A percentile compares a stretch with the other conserved stretches of the same genome.
Conservation (phyloP, 805 yeast genomes). For the Lachancea mirantina region DNA sequence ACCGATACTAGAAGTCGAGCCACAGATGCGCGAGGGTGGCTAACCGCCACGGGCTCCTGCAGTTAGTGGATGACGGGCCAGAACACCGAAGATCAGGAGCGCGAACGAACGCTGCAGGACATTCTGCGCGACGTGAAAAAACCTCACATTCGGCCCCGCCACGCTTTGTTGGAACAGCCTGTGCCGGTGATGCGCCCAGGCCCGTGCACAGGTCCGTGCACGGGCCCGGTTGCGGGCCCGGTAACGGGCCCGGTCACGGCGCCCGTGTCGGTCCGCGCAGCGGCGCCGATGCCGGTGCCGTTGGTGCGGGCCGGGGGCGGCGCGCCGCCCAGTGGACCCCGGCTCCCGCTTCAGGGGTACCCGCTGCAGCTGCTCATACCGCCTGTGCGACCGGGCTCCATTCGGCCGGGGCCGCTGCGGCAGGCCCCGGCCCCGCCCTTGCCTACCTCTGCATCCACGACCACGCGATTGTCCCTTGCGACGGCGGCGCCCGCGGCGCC, state of each 20-base stretch:
- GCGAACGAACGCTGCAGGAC: conserved; percentile 8
- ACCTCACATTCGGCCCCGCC: conserved; percentile 6
- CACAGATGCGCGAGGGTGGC: no score
- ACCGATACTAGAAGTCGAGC: no score
- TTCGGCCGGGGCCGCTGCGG: background rate
- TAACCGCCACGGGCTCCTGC: no score
- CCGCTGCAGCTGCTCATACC: conserved; percentile 1
- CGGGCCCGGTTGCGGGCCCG: background rate
- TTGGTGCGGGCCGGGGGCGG: background rate
- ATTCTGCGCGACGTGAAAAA: conserved; percentile 8
- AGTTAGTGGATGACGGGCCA: no score
- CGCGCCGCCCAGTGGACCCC: background rate
- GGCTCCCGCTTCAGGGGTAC: background rate
- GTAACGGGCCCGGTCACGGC: background rate
- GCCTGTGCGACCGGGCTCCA: background rate
- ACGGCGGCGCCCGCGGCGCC: background rate
- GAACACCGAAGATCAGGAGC: background rate
- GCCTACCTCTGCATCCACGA: background rate
- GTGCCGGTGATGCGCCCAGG: background rate
- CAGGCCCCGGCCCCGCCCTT: background rate
- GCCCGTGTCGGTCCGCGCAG: background rate
- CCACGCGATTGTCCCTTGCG: background rate
- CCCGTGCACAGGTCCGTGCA: background rate
- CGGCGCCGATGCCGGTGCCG: background rate
- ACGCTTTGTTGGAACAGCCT: background rate